Evolutionary conservation across 768 basidiomycete genomes (phyloP), one percentile per base, ranked within the genome.

Genomic region (Boletus insuetus): DNA sequence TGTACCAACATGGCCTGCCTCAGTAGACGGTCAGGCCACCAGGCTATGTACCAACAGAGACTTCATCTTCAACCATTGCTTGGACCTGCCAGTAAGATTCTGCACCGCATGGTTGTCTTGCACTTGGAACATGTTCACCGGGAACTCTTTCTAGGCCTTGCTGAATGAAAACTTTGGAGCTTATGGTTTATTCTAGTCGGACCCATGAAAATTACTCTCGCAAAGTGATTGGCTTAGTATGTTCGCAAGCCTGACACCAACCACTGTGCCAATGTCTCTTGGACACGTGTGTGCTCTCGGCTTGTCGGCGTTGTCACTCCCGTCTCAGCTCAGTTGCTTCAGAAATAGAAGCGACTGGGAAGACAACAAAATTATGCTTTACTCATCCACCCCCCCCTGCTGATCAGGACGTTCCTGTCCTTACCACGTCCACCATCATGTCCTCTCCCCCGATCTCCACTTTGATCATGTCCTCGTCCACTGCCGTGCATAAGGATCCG

Each of bases 311-410:
- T 32, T 26, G 12, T 34, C 39, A 39, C 8, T 29, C 29, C 9
- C 29, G 29, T 29, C 9, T 8, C 2, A 2, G 8, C 29, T 29
- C 29, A 9, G 29, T 8, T 29, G 29, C 29, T 47, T 46, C 55
- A 46, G 60, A 52, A 62, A 62, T 59, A 53, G 61, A 45, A 39
- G 37, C 8, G 44, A 52, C 37, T 53, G 51, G 50, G 57, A 63
- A 59, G 26, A 32, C 22, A 20, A 6, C 43, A 24, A 24, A 24
- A 22, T 6, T 22, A 13, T 29, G 32, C 17, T 16, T 57, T 40
- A 50, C 39, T 55, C 39, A 31, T 19, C 45, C 24, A 35, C 34
- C 12, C 9, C 34, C 12, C 9, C 29, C 9, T 34, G 43, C 19
- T 43, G 45, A n/a, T 34, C 20, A 37, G 57, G 56, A 37, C 6